phyloP scores from a whole-genome alignment of 2,329 filamentous ascomycete genomes.

The Xylaria sp. region DNA sequence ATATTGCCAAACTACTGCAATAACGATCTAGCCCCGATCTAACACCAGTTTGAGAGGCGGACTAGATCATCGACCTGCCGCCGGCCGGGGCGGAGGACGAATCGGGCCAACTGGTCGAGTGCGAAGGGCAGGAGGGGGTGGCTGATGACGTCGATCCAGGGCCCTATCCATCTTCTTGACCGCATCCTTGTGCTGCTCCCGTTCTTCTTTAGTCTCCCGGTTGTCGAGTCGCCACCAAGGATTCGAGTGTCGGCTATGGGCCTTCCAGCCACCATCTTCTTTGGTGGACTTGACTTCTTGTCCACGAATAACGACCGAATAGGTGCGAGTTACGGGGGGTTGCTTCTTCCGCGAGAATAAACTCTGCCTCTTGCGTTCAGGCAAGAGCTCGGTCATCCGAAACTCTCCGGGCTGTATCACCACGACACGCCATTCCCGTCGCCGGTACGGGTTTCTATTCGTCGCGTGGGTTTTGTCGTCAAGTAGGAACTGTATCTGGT shows the following conservation, averaged over 20 bases:
- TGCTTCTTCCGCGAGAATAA: conserved; percentile 29
- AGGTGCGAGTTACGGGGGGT: conserved; percentile 13
- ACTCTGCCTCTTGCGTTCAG: conserved; percentile 31
- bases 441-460: conserved; percentile 32
- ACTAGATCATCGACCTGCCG: neutral
- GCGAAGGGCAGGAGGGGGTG: neutral
- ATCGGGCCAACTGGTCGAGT: neutral
- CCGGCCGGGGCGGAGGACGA: neutral
- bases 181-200: conserved; percentile 23
- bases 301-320: conserved; percentile 34
- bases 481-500: conserved; percentile 27
- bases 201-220: conserved; percentile 27
- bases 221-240: conserved; percentile 35
- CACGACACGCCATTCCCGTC: conserved; percentile 35
- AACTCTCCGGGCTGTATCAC: conserved; percentile 32
- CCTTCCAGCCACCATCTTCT: conserved; percentile 31
- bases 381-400: conserved; percentile 33
- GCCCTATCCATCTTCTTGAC: conserved; percentile 23
- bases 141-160: neutral
- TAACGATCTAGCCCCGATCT: neutral
- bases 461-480: conserved; percentile 28
- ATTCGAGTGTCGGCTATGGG: conserved; percentile 29
- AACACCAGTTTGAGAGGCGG: neutral
- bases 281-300: conserved; percentile 35
- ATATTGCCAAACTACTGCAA: neutral